Conservation (phyloP, 495 filamentous ascomycete genomes). For the Aspergillus heteromorphus region DNA sequence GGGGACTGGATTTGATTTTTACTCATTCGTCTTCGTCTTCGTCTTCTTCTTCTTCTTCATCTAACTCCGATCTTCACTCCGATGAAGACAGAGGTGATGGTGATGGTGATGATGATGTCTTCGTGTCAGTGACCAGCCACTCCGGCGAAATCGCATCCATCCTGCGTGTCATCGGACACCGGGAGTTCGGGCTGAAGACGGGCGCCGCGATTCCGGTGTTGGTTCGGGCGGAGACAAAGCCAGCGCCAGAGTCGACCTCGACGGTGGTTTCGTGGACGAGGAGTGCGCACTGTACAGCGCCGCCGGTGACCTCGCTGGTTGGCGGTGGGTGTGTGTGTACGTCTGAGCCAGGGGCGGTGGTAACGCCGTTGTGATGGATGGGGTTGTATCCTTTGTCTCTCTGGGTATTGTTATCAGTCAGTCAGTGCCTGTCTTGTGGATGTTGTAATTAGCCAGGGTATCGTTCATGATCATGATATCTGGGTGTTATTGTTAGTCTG, state of each 20-base stretch:
- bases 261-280: conserved; percentile 34
- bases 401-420: no score
- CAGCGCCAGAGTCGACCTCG: conserved; percentile 17
- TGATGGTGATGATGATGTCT: conserved; percentile 38
- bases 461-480: no score
- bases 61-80: no score
- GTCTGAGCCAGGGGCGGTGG: conserved; percentile 35
- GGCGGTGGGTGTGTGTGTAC: conserved; percentile 48
- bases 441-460: no score
- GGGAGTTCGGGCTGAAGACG: conserved; percentile 54
- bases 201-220: conserved; percentile 68
- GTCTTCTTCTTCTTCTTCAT: no score
- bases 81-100: no score
- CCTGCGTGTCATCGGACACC: conserved; percentile 56
- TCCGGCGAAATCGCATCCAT: conserved; percentile 58
- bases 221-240: conserved; percentile 47
- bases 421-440: no score
- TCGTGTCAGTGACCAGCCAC: conserved; percentile 64
- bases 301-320: conserved; percentile 43
- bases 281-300: conserved; percentile 46
- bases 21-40: no score
- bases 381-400: not conserved
- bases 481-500: no score
- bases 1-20: conserved; percentile 63
- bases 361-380: conserved; percentile 17